phyloP scores from a whole-genome alignment of 73 alveolate species.

The Stentor coeruleus region DNA sequence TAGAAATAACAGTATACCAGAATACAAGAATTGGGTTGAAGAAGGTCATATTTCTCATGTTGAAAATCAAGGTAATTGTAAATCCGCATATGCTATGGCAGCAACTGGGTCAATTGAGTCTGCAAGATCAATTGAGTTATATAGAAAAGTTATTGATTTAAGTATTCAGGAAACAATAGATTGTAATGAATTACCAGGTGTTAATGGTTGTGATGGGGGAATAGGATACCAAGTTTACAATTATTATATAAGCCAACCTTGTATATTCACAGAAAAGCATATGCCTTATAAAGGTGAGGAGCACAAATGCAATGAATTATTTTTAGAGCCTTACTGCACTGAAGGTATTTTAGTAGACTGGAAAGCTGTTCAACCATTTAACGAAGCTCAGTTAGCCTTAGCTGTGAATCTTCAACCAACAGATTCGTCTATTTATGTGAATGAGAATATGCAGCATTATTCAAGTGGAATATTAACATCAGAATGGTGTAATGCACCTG shows the following conservation, averaged over 20 bases:
- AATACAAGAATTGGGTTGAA: conserved; percentile 56
- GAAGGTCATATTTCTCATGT: conserved; percentile 54
- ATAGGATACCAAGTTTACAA: neutral
- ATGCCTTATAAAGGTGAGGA: neutral
- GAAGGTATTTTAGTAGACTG: neutral
- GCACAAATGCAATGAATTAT: neutral
- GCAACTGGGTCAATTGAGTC: neutral
- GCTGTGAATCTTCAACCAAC: neutral
- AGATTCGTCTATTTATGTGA: neutral
- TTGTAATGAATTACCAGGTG: neutral
- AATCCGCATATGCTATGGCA: neutral
- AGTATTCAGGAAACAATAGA: neutral
- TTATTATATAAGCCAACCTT: neutral
- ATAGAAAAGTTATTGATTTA: too few relatives aligned
- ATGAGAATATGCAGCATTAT: neutral
- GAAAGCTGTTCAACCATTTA: neutral
- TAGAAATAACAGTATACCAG: too few relatives aligned
- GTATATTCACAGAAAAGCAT: neutral
- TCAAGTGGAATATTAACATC: neutral
- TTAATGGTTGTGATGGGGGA: too few relatives aligned
- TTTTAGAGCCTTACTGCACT: too few relatives aligned
- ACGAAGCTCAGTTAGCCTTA: neutral
- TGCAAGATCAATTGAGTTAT: neutral
- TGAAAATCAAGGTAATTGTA: conserved; percentile 59
- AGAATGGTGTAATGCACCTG: too few relatives aligned